Conservation (phyloP, 139 green algal genomes). For the Penium margaritaceum region DNA sequence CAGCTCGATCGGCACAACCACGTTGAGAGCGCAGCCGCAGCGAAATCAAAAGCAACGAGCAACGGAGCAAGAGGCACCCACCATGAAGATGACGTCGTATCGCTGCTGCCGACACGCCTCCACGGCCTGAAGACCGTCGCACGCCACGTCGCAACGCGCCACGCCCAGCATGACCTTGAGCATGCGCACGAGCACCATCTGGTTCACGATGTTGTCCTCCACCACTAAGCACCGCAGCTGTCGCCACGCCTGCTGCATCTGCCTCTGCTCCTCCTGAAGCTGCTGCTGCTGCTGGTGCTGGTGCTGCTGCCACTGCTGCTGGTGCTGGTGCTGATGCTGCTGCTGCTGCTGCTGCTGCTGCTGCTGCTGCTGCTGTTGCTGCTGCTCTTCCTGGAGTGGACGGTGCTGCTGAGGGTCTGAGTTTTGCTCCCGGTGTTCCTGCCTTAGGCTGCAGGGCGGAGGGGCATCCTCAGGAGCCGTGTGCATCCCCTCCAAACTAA, state of each 20-base stretch:
- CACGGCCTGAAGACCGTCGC: slow-evolving; percentile 22
- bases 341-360: background rate
- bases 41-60: too few relatives aligned
- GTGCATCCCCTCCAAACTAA: too few relatives aligned
- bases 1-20: too few relatives aligned
- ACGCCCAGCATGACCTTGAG: slow-evolving; percentile 24
- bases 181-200: slow-evolving; percentile 28
- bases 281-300: background rate
- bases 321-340: background rate
- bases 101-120: slow-evolving; percentile 8
- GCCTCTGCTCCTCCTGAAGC: background rate
- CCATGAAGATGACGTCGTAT: slow-evolving; percentile 38
- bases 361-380: too few relatives aligned
- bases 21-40: too few relatives aligned
- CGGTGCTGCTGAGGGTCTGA: too few relatives aligned
- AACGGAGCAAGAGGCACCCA: background rate
- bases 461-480: too few relatives aligned
- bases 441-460: too few relatives aligned
- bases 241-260: background rate
- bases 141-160: slow-evolving; percentile 15
- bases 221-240: slow-evolving; percentile 17
- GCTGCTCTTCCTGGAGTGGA: background rate
- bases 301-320: background rate
- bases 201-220: slow-evolving; percentile 39
- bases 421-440: too few relatives aligned